Percentiles rank a stretch among this genome's conserved stretches.
Evolutionary conservation across 1,284 basidiomycete species (phyloP).

Genomic region (Cryptococcus amylolentus): DNA sequence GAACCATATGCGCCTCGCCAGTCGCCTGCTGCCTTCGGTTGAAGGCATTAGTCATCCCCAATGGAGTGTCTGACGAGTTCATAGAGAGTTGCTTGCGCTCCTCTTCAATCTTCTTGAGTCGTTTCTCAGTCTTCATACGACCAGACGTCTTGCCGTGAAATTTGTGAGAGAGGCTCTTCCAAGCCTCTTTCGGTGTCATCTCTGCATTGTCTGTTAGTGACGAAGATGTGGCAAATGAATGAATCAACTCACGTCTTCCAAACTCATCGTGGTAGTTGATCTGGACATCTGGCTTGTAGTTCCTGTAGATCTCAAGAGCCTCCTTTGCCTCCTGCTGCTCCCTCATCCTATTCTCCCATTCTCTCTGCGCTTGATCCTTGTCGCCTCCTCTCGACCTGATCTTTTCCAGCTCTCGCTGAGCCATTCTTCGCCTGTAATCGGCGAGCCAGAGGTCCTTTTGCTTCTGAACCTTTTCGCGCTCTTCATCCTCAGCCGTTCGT

Average conservation of each 20-base stretch:
- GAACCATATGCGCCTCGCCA: constrained; percentile 88
- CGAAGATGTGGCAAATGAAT: background rate
- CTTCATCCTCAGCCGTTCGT: constrained; percentile 62
- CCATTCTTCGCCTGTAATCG: constrained; percentile 69
- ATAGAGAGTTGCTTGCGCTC: constrained; percentile 87
- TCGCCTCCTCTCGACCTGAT: constrained; percentile 70
- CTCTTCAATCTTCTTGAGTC: constrained; percentile 87
- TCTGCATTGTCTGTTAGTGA: constrained; percentile 14
- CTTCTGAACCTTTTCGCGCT: constrained; percentile 76
- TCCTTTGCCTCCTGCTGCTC: constrained; percentile 88
- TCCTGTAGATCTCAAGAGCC: constrained; percentile 76
- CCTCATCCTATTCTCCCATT: constrained; percentile 86
- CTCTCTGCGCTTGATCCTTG: constrained; percentile 89
- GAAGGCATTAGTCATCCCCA: constrained; percentile 88
- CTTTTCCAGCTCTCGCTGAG: constrained; percentile 74
- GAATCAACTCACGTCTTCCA: constrained; percentile 54
- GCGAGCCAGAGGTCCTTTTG: constrained; percentile 89
- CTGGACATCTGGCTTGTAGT: constrained; percentile 95
- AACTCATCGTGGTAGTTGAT: constrained; percentile 97
- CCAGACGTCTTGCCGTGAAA: constrained; percentile 95
- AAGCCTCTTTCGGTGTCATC: constrained; percentile 90
- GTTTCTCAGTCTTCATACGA: constrained; percentile 90
- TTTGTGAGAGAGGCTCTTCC: constrained; percentile 90
- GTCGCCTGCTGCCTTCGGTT: constrained; percentile 83
- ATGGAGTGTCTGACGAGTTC: constrained; percentile 85